Conservation (phyloP, 2,329 filamentous ascomycete species). For the Epichloe amarillans region DNA sequence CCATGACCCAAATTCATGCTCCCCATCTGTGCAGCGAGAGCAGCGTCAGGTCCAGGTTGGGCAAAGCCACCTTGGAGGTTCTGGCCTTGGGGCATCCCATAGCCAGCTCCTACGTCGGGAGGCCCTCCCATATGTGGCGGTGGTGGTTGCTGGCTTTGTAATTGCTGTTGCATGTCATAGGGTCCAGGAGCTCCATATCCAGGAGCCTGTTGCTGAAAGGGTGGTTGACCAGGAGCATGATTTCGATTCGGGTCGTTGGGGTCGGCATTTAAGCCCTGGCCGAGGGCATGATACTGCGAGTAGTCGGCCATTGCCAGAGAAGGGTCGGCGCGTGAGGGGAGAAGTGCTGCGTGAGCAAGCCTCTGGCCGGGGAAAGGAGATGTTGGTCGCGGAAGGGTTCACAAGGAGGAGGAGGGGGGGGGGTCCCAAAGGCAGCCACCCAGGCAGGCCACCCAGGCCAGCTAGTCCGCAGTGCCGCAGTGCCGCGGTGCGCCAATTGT, state of each 20-base stretch:
- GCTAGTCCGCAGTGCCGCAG: background rate
- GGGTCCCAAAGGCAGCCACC: background rate
- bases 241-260: constrained; percentile 40
- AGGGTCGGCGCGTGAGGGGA: background rate
- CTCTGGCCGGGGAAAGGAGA: constrained; percentile 1
- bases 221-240: constrained; percentile 36
- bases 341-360: constrained; percentile 1
- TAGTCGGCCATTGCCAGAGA: constrained; percentile 40
- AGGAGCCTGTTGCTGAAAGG: constrained; percentile 33
- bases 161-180: constrained; percentile 6
- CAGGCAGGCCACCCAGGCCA: background rate
- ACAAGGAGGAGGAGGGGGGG: constrained; percentile 1
- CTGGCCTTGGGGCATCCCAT: constrained; percentile 21
- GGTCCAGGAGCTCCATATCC: constrained; percentile 14
- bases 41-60: constrained; percentile 29
- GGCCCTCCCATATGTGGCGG: background rate
- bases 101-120: constrained; percentile 12
- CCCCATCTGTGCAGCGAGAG: constrained; percentile 61
- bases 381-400: constrained; percentile 1
- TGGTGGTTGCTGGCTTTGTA: constrained; percentile 3
- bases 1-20: constrained; percentile 52
- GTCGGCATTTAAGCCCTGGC: constrained; percentile 40
- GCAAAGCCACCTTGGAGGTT: constrained; percentile 13
- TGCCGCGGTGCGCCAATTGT: background rate
- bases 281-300: constrained; percentile 41